Evolutionary conservation across 2,329 filamentous ascomycete genomes (phyloP), one percentile per base, ranked within the genome.

Genomic region (Metarhizium humberi): DNA sequence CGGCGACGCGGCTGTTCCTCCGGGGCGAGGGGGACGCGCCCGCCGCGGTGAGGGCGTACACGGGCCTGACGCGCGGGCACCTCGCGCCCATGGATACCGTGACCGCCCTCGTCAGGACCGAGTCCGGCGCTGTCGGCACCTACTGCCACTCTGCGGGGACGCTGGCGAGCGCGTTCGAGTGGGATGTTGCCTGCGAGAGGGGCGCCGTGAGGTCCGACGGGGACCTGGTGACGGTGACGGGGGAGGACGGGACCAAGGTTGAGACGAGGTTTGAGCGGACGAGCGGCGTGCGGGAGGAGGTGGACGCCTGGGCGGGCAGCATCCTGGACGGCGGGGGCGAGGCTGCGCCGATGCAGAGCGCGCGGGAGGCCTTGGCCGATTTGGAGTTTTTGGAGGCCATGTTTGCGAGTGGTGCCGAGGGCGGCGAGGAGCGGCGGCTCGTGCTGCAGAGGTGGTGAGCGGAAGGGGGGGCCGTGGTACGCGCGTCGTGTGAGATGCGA

Each of bases 31-130:
- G 78, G 50, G 70, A 75, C 8, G 71, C 51, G 16, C 59, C 79
- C 32, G 68, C 70, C 13, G 72, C 69, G 38, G 68, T 86, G 3
- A 73, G 74, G 18, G 82, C 82, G 0, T 80, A 81, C 57, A 81
- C 82, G 1, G 64, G 71, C 4, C 77, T 81, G 60, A 69, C 81
- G 50, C 76, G 80, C 58, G 65, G 74, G 53, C 75, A 84, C 61
- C 72, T 90, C 8, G 76, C 80, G 4, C 86, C 86, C 0, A 75
- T 87, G 1, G 87, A 90, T 64, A 86, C 85, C 1, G 71, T 89
- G 52, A 78, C 83, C 62, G 82, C 82, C 10, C 74, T 81, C 2
- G 59, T 85, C 42, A 76, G 74, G 63, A 76, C 81, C 2, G 73
- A 72, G 56, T 76, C 74, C 30, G 83, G 83, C 3, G 74, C 72